phyloP scores from a whole-genome alignment of 2,329 filamentous ascomycete species.

The Ascochyta rabiei region DNA sequence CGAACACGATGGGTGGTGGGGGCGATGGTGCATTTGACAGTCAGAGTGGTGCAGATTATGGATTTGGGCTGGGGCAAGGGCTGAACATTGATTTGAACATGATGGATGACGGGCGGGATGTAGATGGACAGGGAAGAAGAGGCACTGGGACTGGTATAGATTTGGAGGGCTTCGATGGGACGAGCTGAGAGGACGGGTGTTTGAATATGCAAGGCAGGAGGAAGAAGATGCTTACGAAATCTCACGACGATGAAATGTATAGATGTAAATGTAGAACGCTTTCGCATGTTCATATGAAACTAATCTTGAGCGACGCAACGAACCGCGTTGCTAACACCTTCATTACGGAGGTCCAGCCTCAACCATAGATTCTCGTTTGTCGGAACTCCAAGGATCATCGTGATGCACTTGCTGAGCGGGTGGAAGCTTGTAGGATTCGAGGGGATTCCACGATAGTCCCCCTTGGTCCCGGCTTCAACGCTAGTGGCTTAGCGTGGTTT shows the following conservation, averaged over 20 bases:
- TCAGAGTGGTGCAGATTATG: conserved; percentile 22
- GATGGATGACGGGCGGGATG: conserved; percentile 18
- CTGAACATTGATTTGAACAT: conserved; percentile 25
- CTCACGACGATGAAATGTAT: not conserved
- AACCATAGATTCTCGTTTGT: not conserved
- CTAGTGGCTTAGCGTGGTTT: conserved; percentile 1
- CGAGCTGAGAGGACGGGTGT: not conserved
- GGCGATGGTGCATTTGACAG: conserved; percentile 45
- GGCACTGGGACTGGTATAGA: not conserved
- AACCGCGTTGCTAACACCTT: not conserved
- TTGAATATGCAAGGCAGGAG: not conserved
- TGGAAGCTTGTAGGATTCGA: conserved; percentile 4
- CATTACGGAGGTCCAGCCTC: not conserved
- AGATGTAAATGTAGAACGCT: conserved; percentile 1
- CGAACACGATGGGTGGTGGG: conserved; percentile 44
- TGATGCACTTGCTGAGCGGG: too few relatives aligned
- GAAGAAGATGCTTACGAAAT: not conserved
- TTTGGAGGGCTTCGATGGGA: conserved; percentile 7
- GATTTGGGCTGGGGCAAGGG: conserved; percentile 33
- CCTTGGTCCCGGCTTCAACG: conserved; percentile 5
- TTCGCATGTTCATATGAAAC: not conserved
- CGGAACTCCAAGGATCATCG: not conserved
- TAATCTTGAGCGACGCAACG: not conserved
- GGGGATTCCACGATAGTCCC: conserved; percentile 7
- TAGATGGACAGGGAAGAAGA: not conserved